phyloP scores from a whole-genome alignment of 73 alveolate genomes.

The Paramecium tetraurelia region DNA sequence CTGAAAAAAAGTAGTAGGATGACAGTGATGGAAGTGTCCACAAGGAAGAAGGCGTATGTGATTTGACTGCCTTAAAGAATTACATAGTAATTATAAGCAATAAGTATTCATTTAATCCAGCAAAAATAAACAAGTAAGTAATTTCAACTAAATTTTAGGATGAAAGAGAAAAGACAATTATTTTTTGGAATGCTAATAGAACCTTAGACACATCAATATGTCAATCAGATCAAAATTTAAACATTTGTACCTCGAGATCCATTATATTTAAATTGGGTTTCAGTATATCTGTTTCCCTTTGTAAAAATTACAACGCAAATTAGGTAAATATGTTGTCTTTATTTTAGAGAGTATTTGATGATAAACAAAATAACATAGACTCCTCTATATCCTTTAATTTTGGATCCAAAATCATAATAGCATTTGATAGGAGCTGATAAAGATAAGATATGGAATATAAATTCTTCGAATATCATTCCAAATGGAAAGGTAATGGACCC shows the following conservation, averaged over 20 bases:
- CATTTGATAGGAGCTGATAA: neutral
- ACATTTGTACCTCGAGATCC: neutral
- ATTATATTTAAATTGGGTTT: neutral
- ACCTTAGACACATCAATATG: neutral
- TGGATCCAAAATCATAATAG: neutral
- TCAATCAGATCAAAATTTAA: neutral
- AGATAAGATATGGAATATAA: neutral
- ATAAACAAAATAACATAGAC: neutral
- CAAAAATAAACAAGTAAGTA: neutral
- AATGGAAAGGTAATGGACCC: neutral
- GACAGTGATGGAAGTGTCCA: neutral
- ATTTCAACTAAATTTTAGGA: neutral
- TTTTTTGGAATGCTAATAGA: constrained; percentile 27
- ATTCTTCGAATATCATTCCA: neutral
- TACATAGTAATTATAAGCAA: neutral
- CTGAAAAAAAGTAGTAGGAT: neutral
- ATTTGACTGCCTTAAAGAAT: neutral
- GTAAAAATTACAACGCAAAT: neutral
- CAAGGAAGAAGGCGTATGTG: neutral
- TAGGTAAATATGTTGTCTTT: neutral
- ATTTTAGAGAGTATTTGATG: neutral
- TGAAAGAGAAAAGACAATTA: neutral
- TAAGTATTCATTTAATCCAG: neutral
- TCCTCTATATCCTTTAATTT: neutral
- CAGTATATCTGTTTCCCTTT: neutral